Percentiles rank a stretch among this genome's conserved stretches.
Evolutionary conservation across 768 basidiomycete species (phyloP).

Genomic region (Mycena filopes): DNA sequence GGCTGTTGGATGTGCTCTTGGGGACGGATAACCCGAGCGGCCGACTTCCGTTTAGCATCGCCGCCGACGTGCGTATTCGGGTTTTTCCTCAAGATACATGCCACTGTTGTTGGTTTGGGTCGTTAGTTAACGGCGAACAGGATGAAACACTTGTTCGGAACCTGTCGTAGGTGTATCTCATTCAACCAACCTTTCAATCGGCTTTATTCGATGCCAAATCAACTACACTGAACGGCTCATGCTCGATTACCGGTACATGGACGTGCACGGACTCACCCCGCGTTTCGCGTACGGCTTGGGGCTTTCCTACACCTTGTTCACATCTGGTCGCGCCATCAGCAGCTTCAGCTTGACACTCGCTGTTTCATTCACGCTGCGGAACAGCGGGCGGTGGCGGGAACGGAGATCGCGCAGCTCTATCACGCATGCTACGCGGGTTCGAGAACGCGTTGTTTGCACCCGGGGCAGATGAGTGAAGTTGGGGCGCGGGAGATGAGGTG

Average conservation of each 20-base stretch:
- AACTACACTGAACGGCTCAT: constrained; percentile 71
- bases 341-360: constrained; percentile 44
- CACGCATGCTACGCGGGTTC: constrained; percentile 64
- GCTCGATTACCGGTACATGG: constrained; percentile 77
- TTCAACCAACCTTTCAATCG: too few species aligned
- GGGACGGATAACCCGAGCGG: constrained; percentile 82
- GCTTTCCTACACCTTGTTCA: constrained; percentile 78
- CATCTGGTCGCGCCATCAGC: constrained; percentile 56
- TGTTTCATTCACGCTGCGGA: constrained; percentile 57
- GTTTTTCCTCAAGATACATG: too few species aligned
- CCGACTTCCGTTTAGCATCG: constrained; percentile 79
- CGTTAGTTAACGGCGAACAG: background rate
- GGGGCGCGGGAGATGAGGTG: constrained; percentile 59
- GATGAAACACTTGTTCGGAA: constrained; percentile 46
- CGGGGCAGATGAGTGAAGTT: constrained; percentile 50
- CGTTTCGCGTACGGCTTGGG: constrained; percentile 80
- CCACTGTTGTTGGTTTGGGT: constrained; percentile 40
- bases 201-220: constrained; percentile 51
- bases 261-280: constrained; percentile 59
- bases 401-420: constrained; percentile 67
- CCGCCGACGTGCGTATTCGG: constrained; percentile 70
- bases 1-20: constrained; percentile 81
- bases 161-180: constrained; percentile 27
- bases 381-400: constrained; percentile 61
- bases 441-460: constrained; percentile 54